phyloP scores from a whole-genome alignment of 345 rosid genomes.

The Jatropha curcas region DNA sequence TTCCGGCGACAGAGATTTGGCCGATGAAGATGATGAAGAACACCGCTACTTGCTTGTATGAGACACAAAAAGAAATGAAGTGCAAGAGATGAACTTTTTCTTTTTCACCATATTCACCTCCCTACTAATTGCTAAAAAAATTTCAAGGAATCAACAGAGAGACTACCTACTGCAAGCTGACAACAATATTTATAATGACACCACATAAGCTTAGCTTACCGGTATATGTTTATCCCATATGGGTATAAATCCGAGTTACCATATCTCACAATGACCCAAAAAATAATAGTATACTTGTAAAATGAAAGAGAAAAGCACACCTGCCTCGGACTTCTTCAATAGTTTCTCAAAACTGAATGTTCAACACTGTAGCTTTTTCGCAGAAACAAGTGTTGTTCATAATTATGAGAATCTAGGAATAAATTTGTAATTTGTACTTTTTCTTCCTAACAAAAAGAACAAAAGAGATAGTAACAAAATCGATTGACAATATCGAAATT shows the following conservation, averaged over 20 bases:
- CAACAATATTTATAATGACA: background rate
- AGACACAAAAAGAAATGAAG: background rate
- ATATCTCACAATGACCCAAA: too few species aligned
- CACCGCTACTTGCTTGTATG: constrained; percentile 42
- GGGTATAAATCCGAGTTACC: too few species aligned
- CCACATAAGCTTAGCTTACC: too few species aligned
- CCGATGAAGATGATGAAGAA: constrained; percentile 13
- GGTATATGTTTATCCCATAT: too few species aligned
- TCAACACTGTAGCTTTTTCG: background rate
- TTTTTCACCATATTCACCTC: background rate
- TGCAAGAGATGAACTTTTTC: background rate
- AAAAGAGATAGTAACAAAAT: background rate
- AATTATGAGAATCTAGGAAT: background rate
- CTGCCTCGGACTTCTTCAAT: background rate
- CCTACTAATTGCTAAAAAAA: background rate
- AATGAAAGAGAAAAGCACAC: background rate
- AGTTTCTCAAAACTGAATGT: background rate
- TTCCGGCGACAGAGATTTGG: constrained; percentile 17
- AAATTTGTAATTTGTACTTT: background rate
- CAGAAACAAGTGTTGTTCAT: background rate
- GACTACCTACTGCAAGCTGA: background rate
- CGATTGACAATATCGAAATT: too few species aligned
- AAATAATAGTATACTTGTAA: too few species aligned
- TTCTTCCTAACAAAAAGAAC: background rate
- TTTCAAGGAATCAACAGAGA: background rate